Evolutionary conservation across 352 stramenopile genomes (phyloP), one percentile per base, ranked within the genome.

Genomic region (Globisporangium cystogenes): DNA sequence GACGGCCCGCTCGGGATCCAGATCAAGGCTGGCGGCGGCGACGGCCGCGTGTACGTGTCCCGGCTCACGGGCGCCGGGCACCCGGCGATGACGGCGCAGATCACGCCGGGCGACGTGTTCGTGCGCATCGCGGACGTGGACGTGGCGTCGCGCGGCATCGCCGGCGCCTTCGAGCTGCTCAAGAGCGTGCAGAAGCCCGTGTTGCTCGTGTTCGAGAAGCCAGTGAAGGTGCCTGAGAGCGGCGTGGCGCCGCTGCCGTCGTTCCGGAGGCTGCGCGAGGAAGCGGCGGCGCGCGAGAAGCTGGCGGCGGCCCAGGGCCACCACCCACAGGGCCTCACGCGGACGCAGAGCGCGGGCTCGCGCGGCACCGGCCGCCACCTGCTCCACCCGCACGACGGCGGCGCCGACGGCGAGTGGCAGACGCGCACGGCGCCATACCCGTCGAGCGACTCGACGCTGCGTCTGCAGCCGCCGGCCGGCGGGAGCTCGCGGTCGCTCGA

Each of bases 161-260:
- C 67, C 16, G 84, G 78, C 1, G 79, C 82, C 1, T 90, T 88
- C 57, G 82, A 94, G 59, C 53, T 90, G 48, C 66, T 94, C 24
- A 80, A 86, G 57, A 86, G 64, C 0, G 82, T 92, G 7, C 70
- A 85, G 48, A 94, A 94, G 44, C 84, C 84, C 2, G 84, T 90
- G 2, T 65, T 89, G 3, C 66, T 94, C 2, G 78, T 92, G 0
- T 94, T 94, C 58, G 73, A 90, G 61, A 68, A 63, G 39, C 51
- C 33, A 18, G 33, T 51, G 8, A 43, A 53, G 61, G 33, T 7
- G 7, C 43, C 21, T 65, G 20, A 24, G 16, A 26, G 39, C n/a
- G 39, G 39, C 16, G 39, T 8, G 14, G 56, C 35, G 11, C 24
- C 33, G 5, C 62, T 93, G 20, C 80, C 77, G 15, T 90, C 79